Evolutionary conservation across 495 filamentous ascomycete species (phyloP).

Genomic region (Patellaria atrata): DNA sequence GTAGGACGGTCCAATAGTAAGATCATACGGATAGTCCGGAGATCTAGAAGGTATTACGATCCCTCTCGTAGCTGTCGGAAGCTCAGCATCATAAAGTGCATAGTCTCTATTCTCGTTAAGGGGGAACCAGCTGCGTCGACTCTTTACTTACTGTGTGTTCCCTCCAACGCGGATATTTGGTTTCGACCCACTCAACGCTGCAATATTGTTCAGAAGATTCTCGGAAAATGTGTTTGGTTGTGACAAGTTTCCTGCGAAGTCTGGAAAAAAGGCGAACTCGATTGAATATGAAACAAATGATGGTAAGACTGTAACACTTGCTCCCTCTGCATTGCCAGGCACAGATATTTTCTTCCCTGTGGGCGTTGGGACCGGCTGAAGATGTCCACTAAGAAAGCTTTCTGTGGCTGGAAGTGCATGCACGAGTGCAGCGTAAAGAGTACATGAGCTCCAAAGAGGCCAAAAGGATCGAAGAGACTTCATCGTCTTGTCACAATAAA

Average conservation of each 20-base stretch:
- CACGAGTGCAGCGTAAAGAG: too few relatives aligned
- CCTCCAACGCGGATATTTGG: conserved; percentile 47
- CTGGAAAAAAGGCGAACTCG: conserved; percentile 47
- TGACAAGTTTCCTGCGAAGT: conserved; percentile 40
- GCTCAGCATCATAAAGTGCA: conserved; percentile 42
- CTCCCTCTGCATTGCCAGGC: conserved; percentile 7
- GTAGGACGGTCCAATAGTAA: conserved; percentile 46
- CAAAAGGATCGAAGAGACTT: too few relatives aligned
- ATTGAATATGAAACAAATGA: conserved; percentile 46
- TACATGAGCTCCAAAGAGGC: too few relatives aligned
- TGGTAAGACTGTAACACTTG: conserved; percentile 31
- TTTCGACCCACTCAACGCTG: conserved; percentile 33
- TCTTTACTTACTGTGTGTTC: conserved; percentile 36
- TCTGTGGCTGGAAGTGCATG: too few relatives aligned
- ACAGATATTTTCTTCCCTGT: too few relatives aligned
- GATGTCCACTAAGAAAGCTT: too few relatives aligned
- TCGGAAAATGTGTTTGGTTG: conserved; percentile 43
- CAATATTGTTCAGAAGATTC: conserved; percentile 40
- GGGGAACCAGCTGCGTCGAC: background rate
- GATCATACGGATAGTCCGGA: conserved; percentile 44
- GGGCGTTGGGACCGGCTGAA: too few relatives aligned
- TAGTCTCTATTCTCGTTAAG: too few relatives aligned
- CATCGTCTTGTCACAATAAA: too few relatives aligned
- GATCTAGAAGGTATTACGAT: conserved; percentile 37
- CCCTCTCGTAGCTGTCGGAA: conserved; percentile 39